phyloP scores from a whole-genome alignment of 202 grass and related monocot species.

The Bolboschoenoplectus hybrid region DNA sequence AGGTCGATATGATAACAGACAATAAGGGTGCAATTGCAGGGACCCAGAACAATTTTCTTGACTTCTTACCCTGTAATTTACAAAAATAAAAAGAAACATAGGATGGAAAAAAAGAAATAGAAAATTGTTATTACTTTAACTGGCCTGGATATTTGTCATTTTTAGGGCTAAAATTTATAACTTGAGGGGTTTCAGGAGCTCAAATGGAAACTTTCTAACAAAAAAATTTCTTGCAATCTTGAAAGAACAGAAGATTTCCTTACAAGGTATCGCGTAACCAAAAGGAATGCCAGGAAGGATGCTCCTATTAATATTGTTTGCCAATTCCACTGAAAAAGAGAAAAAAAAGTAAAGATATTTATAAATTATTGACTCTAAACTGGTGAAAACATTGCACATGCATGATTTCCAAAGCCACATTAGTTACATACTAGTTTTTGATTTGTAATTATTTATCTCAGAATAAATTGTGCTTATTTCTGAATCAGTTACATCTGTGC shows the following conservation, averaged over 20 bases:
- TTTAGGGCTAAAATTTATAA: not conserved
- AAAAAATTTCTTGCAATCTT: not conserved
- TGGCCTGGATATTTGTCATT: not conserved
- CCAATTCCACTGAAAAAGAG: constrained; percentile 91
- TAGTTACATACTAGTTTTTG: not conserved
- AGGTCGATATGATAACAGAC: constrained; percentile 81
- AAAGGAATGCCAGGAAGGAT: constrained; percentile 76
- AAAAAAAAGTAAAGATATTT: not conserved
- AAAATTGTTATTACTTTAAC: not conserved
- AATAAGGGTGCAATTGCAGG: constrained; percentile 83
- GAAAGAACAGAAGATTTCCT: constrained; percentile 24
- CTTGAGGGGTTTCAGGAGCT: not conserved
- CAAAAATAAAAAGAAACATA: not conserved
- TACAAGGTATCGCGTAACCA: constrained; percentile 76
- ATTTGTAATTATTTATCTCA: not conserved
- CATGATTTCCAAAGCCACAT: not conserved
- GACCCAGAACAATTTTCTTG: constrained; percentile 81
- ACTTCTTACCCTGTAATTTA: constrained; percentile 73
- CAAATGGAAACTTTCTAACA: not conserved
- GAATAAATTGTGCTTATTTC: not conserved
- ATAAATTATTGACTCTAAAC: not conserved
- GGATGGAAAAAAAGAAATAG: not conserved
- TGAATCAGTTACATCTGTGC: not conserved
- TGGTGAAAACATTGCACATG: not conserved
- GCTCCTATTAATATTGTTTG: constrained; percentile 77